Evolutionary conservation across 2,329 filamentous ascomycete species (phyloP).

Genomic region (Nannizziopsis arthrosporioides): DNA sequence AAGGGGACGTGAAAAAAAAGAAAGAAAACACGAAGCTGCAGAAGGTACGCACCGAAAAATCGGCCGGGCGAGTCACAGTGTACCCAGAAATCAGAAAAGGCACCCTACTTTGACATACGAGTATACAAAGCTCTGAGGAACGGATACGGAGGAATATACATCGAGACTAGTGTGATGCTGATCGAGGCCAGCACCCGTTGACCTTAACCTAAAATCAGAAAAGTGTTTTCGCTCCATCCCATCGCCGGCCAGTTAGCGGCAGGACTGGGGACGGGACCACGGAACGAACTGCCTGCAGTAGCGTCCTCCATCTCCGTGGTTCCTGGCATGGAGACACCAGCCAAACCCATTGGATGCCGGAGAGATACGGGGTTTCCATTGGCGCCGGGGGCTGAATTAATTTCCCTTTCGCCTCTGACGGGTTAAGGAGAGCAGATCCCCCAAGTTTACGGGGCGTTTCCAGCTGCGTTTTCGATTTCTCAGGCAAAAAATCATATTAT

Average conservation of each 20-base stretch:
- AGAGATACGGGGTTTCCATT: not conserved
- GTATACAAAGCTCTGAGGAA: not conserved
- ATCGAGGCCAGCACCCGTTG: conserved; percentile 10
- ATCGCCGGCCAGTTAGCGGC: conserved; percentile 6
- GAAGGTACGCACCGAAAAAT: not conserved
- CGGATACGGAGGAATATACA: conserved; percentile 9
- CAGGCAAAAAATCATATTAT: not conserved
- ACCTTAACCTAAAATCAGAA: conserved; percentile 7
- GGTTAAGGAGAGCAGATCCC: not conserved
- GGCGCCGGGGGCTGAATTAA: not conserved
- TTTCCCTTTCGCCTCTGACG: not conserved
- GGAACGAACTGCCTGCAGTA: conserved; percentile 14
- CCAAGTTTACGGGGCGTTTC: not conserved
- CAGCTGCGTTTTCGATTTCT: not conserved
- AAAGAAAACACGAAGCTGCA: not conserved
- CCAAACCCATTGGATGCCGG: conserved; percentile 3
- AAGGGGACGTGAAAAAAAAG: not conserved
- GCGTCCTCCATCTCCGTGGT: conserved; percentile 10
- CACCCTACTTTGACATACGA: too few species aligned
- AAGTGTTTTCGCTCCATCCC: not conserved
- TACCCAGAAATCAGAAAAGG: too few species aligned
- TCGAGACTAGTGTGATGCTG: conserved; percentile 9
- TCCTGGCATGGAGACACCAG: conserved; percentile 7
- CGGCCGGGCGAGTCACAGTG: not conserved
- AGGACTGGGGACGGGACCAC: conserved; percentile 11